Base-by-base conservation (phyloP, 768 basidiomycete species). In the Hericium coralloides region DNA sequence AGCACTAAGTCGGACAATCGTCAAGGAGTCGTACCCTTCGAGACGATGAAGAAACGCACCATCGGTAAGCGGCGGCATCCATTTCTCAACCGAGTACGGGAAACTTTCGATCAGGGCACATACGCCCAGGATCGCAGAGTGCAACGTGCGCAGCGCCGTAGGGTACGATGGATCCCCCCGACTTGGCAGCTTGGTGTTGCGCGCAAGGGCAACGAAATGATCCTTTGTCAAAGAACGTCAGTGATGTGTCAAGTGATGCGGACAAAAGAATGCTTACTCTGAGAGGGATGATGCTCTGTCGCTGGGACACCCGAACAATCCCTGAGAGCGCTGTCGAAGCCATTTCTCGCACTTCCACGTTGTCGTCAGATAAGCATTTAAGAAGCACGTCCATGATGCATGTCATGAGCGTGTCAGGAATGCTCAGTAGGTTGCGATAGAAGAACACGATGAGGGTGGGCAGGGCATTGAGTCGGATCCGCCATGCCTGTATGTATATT, bases 281-380 rank as follows among this genome's bases (percentile, higher is more conserved):
- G 62, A 95, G 73, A 1, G 89, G 86, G 49, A 89, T 73, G 63
- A 95, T 92, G 66, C 83, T 89, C 59, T 91, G 83, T 56, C 92
- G 79, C 66, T 93, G 91, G n/a, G 92, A 93, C 64, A 90, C 93
- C 59, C 93, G 78, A 55, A 97, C 79, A 60, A 97, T 84, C 9
- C 91, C 88, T 26, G 92, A 89, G 48, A 97, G 73, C 43, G 86
- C 86, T 72, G 85, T 85, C 4, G 90, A 89, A 22, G 91, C 89
- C 82, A 89, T 93, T 69, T 92, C 89, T 60, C 93, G 81, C 41
- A 97, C 93, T 72, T 97, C 93, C 47, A 93, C 85, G 64, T 94
- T 95, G 67, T 92, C 90, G 67, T 97, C 93, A 10, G 82, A 77
- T 54, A 97, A 73, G 69, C 93, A 95, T 55, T 87, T 85, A 15